Base-by-base conservation (phyloP, 495 filamentous ascomycete genomes). In the Aspergillus homomorphus region DNA sequence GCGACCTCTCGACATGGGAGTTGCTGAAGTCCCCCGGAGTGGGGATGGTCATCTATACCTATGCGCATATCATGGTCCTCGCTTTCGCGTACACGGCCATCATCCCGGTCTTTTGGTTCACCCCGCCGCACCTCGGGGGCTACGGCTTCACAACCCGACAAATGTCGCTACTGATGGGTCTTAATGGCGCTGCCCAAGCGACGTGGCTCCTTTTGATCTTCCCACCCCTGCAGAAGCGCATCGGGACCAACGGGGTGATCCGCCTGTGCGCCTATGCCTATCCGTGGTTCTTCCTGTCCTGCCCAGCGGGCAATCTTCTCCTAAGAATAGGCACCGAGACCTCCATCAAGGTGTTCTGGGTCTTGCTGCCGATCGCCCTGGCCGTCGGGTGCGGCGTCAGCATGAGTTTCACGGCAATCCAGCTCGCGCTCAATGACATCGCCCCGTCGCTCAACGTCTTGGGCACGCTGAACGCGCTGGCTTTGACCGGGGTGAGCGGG, bases 371-470 rank as follows among this genome's bases (percentile, higher is more conserved):
- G 1, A 23, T 63, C 0, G 12, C 70, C 8, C 57, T 82, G 24
- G 67, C 73, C 1, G 18, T 82, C 1, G 84, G 83, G 0, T 77
- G 79, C 19, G 86, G 85, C 16, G 81, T 89, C 0, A 80, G 78
- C 44, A 89, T 90, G 85, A 77, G 80, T 3, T 89, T 88, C 61
- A 89, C 86, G 16, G 83, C 77, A 7, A 76, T 83, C 21, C 87
- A 89, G 74, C 81, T 90, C 21, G 82, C 81, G 30, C 58, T 91
- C 23, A 91, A 89, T 70, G 84, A 89, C 56, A 80, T 87, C 14
- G 76, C 84, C 15, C 88, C 88, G 0, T 82, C 77, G 15, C 76
- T 80, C 15, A 66, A 65, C 28, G 78, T 80, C 7, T 70, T 90
- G 23, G 87, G 84, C 6, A 87, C 82, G 15, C 68, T 91, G 22